Base-by-base conservation (phyloP, 192 early-diverging fungal genomes). In the Backusella circina region DNA sequence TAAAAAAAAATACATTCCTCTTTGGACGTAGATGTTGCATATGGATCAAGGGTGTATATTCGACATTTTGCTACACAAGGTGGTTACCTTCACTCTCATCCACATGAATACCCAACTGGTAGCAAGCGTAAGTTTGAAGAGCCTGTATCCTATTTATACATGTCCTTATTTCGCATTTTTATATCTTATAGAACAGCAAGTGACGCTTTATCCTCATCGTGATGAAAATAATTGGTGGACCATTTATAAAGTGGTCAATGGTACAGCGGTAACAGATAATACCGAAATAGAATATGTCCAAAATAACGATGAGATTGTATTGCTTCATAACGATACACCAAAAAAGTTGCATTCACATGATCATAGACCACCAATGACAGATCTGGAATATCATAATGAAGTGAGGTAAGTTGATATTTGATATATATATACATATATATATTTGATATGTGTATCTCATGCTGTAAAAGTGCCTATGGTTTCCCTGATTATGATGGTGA, bases 161-260 rank as follows among this genome's bases (percentile, higher is more conserved):
- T 28, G 0, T 2, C 13, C 54, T 71, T 50, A 28, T 10, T 9
- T 66, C 1, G 35, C 81, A 6, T 69, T 37, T 9, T 51, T 65
- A 15, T 81, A 54, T 54, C 76, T 85, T 5, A 85, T 86, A 72
- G 88, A 93, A 80, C 91, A 94, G 75, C 92, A 96, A 86, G 88
- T 94, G 77, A 88, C 95, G 64, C 90, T 91, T 15, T 90, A 93
- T 54, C 95, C 95, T 54, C 89, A 88, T 8, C 89, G 95, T 57
- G 98, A 99, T 80, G 83, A 85, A 36, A 99, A 99, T 85, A 97
- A 97, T 85, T 82, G 88, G 67, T 99, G 91, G 91, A 84, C 88
- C 9, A 88, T 88, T 71, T 83, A 86, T 32, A 90, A 91, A 75
- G 35, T 81, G 7, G 65, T 77, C 38, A 74, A 80, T 3, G 72